These are phyloP conservation scores for Citrus sinensis DNA, from an alignment of 345 rosid species.

Conservation along the genomic window DNA sequence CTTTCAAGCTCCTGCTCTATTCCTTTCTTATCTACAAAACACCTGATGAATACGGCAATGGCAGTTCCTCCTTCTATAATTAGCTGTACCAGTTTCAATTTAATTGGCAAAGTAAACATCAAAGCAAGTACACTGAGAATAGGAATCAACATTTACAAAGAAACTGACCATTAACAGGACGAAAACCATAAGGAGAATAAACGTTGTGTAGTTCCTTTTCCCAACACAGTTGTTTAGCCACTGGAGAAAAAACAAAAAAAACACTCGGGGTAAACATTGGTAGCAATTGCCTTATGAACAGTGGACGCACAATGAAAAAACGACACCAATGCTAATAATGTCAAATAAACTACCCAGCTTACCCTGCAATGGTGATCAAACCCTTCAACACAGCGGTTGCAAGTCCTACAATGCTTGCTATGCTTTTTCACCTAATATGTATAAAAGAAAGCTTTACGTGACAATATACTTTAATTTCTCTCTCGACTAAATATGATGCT, in stretches of 20 bases:
- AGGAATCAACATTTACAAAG: background rate
- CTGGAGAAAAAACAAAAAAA: constrained; percentile 32
- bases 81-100: constrained; percentile 41
- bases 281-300: background rate
- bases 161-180: constrained; percentile 83
- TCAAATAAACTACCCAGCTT: constrained; percentile 4
- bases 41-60: constrained; percentile 79
- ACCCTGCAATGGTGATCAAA: constrained; percentile 99
- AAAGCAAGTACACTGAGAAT: background rate
- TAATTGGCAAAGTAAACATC: background rate
- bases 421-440: constrained; percentile 70
- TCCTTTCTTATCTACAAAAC: constrained; percentile 80
- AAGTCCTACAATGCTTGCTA: constrained; percentile 94
- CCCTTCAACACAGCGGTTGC: constrained; percentile 95
- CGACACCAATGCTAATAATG: background rate
- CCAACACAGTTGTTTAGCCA: constrained; percentile 97
- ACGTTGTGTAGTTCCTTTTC: constrained; percentile 83
- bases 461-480: background rate
- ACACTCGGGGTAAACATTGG: constrained; percentile 4
- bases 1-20: constrained; percentile 66
- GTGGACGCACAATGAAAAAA: background rate
- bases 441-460: background rate
- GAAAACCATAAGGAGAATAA: constrained; percentile 77
- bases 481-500: background rate
- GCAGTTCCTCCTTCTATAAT: constrained; percentile 91